phyloP scores from a whole-genome alignment of 2,329 filamentous ascomycete genomes.

The Exserohilum turcica region DNA sequence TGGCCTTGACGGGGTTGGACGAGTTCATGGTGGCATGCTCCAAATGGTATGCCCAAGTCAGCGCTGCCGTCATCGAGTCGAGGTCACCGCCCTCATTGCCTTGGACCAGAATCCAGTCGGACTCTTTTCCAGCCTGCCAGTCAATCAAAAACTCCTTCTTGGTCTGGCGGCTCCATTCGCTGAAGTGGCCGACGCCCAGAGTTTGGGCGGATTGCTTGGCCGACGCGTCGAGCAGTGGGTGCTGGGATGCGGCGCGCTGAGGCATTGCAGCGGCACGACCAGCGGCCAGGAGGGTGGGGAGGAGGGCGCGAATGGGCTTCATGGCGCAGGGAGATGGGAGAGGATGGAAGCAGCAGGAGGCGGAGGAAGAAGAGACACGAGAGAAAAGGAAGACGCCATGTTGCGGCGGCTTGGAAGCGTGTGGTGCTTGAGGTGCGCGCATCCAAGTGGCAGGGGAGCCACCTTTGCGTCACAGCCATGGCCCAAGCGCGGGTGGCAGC shows the following conservation, averaged over 20 bases:
- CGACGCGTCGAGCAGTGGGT: slow-evolving; percentile 22
- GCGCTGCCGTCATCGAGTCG: slow-evolving; percentile 52
- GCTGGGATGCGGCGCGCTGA: slow-evolving; percentile 21
- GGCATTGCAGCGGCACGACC: slow-evolving; percentile 23
- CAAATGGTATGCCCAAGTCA: slow-evolving; percentile 57
- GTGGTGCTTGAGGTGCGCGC: slow-evolving; percentile 2
- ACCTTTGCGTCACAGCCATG: slow-evolving; percentile 10
- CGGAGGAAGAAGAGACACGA: too few species aligned
- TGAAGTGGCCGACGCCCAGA: slow-evolving; percentile 55
- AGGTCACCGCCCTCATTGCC: slow-evolving; percentile 55
- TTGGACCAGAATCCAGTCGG: slow-evolving; percentile 54
- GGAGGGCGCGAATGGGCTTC: slow-evolving; percentile 21
- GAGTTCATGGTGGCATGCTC: slow-evolving; percentile 52
- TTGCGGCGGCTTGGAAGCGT: not conserved
- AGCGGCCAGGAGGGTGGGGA: slow-evolving; percentile 20
- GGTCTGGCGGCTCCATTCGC: slow-evolving; percentile 55
- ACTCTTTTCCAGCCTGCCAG: slow-evolving; percentile 52
- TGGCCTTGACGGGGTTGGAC: slow-evolving; percentile 52
- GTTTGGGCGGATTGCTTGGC: slow-evolving; percentile 15
- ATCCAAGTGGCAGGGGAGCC: not conserved
- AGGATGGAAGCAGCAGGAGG: not conserved
- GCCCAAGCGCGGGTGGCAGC: slow-evolving; percentile 4
- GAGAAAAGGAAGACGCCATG: not conserved
- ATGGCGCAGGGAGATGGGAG: slow-evolving; percentile 15
- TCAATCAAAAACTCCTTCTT: slow-evolving; percentile 55